Evolutionary conservation across 2,329 filamentous ascomycete genomes (phyloP).

Genomic region (Scytalidium sp.): DNA sequence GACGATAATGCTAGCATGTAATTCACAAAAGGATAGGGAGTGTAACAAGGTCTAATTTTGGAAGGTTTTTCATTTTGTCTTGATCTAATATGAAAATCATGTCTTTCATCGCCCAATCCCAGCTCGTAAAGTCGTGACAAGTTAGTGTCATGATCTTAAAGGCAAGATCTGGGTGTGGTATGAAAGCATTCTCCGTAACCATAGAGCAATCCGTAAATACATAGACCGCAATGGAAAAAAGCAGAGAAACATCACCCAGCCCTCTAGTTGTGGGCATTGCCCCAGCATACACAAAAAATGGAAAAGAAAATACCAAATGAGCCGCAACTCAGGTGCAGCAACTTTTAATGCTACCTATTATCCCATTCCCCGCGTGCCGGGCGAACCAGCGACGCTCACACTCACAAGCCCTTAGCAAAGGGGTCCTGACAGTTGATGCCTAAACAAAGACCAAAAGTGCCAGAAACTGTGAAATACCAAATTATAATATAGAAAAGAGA

Average conservation of each 20-base stretch:
- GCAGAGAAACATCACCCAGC: conserved; percentile 25
- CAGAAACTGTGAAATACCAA: conserved; percentile 28
- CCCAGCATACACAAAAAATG: conserved; percentile 24
- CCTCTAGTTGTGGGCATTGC: conserved; percentile 27
- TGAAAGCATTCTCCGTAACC: conserved; percentile 19
- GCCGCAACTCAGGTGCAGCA: conserved; percentile 23
- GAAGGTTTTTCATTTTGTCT: conserved; percentile 19
- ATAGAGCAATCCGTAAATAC: conserved; percentile 27
- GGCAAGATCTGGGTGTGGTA: conserved; percentile 17
- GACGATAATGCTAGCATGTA: too few relatives aligned
- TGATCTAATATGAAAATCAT: conserved; percentile 22
- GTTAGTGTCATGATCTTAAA: conserved; percentile 10
- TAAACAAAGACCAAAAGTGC: conserved; percentile 16
- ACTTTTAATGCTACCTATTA: conserved; percentile 30
- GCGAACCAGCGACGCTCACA: conserved; percentile 32
- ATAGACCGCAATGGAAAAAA: conserved; percentile 22
- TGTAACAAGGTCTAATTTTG: too few relatives aligned
- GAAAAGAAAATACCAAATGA: too few relatives aligned
- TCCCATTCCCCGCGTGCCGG: conserved; percentile 27
- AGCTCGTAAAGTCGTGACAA: conserved; percentile 14
- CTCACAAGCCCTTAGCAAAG: conserved; percentile 26
- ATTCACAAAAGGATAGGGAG: too few relatives aligned
- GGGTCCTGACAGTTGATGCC: conserved; percentile 16
- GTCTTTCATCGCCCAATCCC: conserved; percentile 17
- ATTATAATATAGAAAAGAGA: conserved; percentile 13